Conservation (phyloP, 2,329 filamentous ascomycete genomes). For the Colletotrichum sp. region DNA sequence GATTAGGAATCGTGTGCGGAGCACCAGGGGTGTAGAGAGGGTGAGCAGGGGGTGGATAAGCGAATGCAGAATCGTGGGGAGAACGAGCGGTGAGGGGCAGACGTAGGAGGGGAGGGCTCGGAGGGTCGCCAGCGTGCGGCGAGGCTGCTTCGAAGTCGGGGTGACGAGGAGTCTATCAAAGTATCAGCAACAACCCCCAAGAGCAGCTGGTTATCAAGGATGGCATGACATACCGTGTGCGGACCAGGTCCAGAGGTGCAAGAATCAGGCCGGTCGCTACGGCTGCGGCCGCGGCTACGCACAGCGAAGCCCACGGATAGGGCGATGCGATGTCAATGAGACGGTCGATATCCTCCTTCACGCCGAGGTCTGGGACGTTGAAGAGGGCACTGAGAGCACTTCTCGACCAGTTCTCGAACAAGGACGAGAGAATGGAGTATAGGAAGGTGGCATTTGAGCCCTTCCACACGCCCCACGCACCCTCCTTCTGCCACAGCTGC, state of each 20-base stretch:
- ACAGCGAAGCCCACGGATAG: slow-evolving; percentile 80
- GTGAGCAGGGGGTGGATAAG: slow-evolving; percentile 83
- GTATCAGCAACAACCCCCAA: slow-evolving; percentile 30
- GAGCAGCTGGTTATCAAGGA: neutral
- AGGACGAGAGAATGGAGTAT: slow-evolving; percentile 84
- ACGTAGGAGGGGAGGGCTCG: slow-evolving; percentile 79
- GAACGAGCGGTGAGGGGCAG: slow-evolving; percentile 71
- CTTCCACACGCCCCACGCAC: slow-evolving; percentile 93
- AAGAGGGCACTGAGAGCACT: slow-evolving; percentile 90
- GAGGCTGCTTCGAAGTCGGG: slow-evolving; percentile 73
- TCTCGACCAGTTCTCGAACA: slow-evolving; percentile 90
- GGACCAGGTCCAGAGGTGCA: slow-evolving; percentile 86
- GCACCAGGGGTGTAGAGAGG: slow-evolving; percentile 81
- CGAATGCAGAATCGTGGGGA: slow-evolving; percentile 88
- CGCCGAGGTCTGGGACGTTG: slow-evolving; percentile 83
- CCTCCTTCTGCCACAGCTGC: slow-evolving; percentile 88
- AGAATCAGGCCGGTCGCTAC: slow-evolving; percentile 80
- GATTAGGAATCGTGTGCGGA: slow-evolving; percentile 84
- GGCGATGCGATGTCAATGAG: slow-evolving; percentile 75
- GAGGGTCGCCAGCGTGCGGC: slow-evolving; percentile 79
- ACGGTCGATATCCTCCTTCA: slow-evolving; percentile 79
- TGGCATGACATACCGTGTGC: slow-evolving; percentile 66
- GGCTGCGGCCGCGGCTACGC: slow-evolving; percentile 69
- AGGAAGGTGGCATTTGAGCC: slow-evolving; percentile 91
- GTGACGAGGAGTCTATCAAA: slow-evolving; percentile 78